Percentiles rank a stretch among this genome's conserved stretches.
Conservation (phyloP, 495 filamentous ascomycete genomes). For the Friedmanniomyces endolithicus region DNA sequence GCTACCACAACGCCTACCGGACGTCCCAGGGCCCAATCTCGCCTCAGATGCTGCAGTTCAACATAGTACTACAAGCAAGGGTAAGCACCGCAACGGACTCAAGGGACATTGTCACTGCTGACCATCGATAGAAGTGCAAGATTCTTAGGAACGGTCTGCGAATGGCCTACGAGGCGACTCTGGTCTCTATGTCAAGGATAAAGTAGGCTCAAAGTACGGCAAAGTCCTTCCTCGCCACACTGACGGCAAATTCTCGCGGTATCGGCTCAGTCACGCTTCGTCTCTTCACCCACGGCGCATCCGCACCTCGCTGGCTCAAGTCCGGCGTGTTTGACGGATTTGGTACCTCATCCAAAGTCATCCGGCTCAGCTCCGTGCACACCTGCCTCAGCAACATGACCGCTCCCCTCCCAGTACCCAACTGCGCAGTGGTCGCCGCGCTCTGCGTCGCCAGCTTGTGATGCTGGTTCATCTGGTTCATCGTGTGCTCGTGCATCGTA, state of each 20-base stretch:
- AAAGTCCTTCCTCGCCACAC: not conserved
- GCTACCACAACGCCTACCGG: too few relatives aligned
- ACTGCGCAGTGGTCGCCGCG: not conserved
- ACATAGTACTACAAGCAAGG: too few relatives aligned
- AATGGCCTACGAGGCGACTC: too few relatives aligned
- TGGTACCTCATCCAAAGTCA: constrained; percentile 2
- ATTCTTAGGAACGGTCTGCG: too few relatives aligned
- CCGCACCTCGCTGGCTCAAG: not conserved
- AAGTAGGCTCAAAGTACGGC: constrained; percentile 33
- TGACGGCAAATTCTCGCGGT: not conserved
- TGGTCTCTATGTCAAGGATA: too few relatives aligned
- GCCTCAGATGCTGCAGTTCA: too few relatives aligned
- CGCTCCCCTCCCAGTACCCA: not conserved
- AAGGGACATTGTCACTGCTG: too few relatives aligned
- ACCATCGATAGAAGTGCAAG: too few relatives aligned
- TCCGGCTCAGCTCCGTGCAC: not conserved
- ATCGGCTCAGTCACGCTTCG: not conserved
- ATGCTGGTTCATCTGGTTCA: constrained; percentile 8
- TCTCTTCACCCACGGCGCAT: not conserved
- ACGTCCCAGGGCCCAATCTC: too few relatives aligned
- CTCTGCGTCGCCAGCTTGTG: not conserved
- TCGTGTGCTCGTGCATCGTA: constrained; percentile 13
- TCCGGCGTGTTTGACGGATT: constrained; percentile 9
- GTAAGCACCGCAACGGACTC: too few relatives aligned
- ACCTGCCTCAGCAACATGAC: not conserved